Conservation (phyloP, 1,284 basidiomycete species). For the Sporisorium exsertum region DNA sequence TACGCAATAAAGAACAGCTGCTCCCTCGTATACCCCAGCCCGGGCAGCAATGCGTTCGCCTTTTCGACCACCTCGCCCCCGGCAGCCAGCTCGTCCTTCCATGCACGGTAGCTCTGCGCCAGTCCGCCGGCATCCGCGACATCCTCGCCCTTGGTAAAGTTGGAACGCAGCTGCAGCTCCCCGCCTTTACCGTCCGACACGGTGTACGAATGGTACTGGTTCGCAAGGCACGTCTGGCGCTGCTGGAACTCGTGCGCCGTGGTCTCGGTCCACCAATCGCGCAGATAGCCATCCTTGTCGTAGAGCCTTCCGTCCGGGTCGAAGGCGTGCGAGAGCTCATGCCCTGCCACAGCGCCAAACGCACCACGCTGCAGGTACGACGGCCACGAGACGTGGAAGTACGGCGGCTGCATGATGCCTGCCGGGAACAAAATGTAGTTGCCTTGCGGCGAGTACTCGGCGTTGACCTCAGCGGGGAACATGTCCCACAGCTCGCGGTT, state of each 20-base stretch:
- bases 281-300: slow-evolving; percentile 73
- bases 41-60: slow-evolving; percentile 67
- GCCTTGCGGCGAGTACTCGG: slow-evolving; percentile 64
- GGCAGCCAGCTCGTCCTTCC: slow-evolving; percentile 60
- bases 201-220: slow-evolving; percentile 86
- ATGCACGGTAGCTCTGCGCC: slow-evolving; percentile 69
- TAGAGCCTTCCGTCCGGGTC: slow-evolving; percentile 85
- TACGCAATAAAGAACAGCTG: slow-evolving; percentile 70
- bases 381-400: slow-evolving; percentile 89
- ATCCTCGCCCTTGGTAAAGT: slow-evolving; percentile 77
- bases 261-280: slow-evolving; percentile 80
- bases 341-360: slow-evolving; percentile 62
- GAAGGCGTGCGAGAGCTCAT: slow-evolving; percentile 81
- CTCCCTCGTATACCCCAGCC: slow-evolving; percentile 66
- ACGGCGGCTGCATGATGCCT: slow-evolving; percentile 91
- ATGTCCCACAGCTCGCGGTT: slow-evolving; percentile 88
- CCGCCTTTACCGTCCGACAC: slow-evolving; percentile 87
- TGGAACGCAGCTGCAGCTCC: slow-evolving; percentile 83
- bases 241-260: slow-evolving; percentile 86
- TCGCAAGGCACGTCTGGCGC: slow-evolving; percentile 86
- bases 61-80: slow-evolving; percentile 55
- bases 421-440: slow-evolving; percentile 93
- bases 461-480: slow-evolving; percentile 76
- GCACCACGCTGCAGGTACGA: slow-evolving; percentile 85
- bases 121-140: slow-evolving; percentile 74